Base-by-base conservation (phyloP, 192 early-diverging fungal genomes). In the Rhizophlyctis rosea region DNA sequence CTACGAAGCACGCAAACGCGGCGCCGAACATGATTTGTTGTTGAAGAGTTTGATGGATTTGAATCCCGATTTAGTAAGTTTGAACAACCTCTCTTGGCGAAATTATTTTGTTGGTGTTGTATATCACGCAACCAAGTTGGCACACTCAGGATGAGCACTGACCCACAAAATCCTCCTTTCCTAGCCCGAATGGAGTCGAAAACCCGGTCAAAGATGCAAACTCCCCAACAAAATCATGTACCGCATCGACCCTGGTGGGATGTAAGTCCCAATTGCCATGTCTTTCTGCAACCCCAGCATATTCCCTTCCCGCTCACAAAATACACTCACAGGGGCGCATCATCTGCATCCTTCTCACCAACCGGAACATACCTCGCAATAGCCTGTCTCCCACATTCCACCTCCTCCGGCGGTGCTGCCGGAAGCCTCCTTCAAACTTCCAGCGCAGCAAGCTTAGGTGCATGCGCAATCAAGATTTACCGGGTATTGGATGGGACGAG, bases 391-490 rank as follows among this genome's bases (percentile, higher is more conserved):
- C 27, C 56, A 13, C 16, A 13, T 29, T 51, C 50, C 47, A 31
- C 47, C 25, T 57, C n/a, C n/a, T n/a, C n/a, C n/a, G n/a, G n/a
- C n/a, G n/a, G n/a, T n/a, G n/a, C n/a, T n/a, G n/a, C n/a, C n/a
- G n/a, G n/a, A n/a, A n/a, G n/a, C n/a, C n/a, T n/a, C n/a, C n/a
- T n/a, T n/a, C n/a, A n/a, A n/a, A n/a, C n/a, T n/a, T n/a, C n/a
- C n/a, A n/a, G n/a, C n/a, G n/a, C n/a, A n/a, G n/a, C n/a, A n/a
- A n/a, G n/a, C n/a, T n/a, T n/a, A n/a, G n/a, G n/a, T n/a, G n/a
- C n/a, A n/a, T n/a, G 70, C 59, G 55, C 71, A 4, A 71, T 83
- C 44, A 78, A 81, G 57, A 62, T 83, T 4, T 79, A 73, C 52
- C 57, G 73, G 16, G 44, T 72, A 13, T 30, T 70, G 3, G 73